These are phyloP conservation scores for Saturnispora bothae DNA, from an alignment of 805 yeast genomes.

Conservation along the genomic window DNA sequence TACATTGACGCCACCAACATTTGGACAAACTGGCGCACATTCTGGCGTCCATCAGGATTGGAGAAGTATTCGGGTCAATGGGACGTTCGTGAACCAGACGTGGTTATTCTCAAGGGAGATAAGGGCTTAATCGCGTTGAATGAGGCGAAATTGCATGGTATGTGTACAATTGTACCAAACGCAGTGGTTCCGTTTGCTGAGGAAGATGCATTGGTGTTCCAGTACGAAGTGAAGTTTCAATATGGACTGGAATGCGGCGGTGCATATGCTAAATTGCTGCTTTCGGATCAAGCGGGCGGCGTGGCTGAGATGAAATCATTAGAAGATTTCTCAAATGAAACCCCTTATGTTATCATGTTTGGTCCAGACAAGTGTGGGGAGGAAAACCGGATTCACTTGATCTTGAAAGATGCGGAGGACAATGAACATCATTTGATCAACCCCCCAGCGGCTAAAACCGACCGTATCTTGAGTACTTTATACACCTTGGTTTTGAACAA, in stretches of 20 bases:
- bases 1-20: slow-evolving; percentile 63
- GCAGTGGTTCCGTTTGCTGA: slow-evolving; percentile 43
- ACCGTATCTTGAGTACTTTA: slow-evolving; percentile 42
- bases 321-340: slow-evolving; percentile 44
- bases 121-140: slow-evolving; percentile 67
- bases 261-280: slow-evolving; percentile 70
- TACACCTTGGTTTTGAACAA: slow-evolving; percentile 69
- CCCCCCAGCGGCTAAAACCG: slow-evolving; percentile 49
- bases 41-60: slow-evolving; percentile 59
- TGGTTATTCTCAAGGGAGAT: slow-evolving; percentile 56
- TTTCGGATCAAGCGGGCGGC: slow-evolving; percentile 25
- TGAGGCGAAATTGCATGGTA: slow-evolving; percentile 75
- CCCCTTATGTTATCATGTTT: slow-evolving; percentile 82
- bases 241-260: slow-evolving; percentile 79
- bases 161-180: slow-evolving; percentile 48
- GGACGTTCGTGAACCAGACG: slow-evolving; percentile 56
- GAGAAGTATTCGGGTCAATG: slow-evolving; percentile 63
- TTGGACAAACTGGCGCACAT: slow-evolving; percentile 28
- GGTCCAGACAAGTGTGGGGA: slow-evolving; percentile 89
- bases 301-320: slow-evolving; percentile 3
- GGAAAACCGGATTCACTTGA: slow-evolving; percentile 67
- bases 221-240: slow-evolving; percentile 83
- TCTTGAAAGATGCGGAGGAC: slow-evolving; percentile 50
- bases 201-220: slow-evolving; percentile 63
- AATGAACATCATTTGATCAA: slow-evolving; percentile 59